Evolutionary conservation across 257 asterid species (phyloP), one percentile per base, ranked within the genome.

Genomic region (Penstemon eatonii): DNA sequence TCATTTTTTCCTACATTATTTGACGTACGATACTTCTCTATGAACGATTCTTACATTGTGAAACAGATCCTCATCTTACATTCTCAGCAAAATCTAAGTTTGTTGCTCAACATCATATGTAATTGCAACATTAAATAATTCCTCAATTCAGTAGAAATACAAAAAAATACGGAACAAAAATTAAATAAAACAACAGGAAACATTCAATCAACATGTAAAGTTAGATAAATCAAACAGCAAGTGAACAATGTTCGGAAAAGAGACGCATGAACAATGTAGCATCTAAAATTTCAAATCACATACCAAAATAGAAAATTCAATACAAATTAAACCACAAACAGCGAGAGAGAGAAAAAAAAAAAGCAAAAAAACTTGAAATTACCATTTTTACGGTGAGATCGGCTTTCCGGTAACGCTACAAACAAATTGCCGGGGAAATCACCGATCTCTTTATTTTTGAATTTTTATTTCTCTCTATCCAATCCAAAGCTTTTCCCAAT

Each of bases 301-400:
- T 41, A 62, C 50, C 5, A 37, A 51, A n/a, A 67, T 8, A 49
- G 43, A 54, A 4, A 71, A 68, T 63, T 39, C 8, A 45, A 52
- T 5, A 39, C 6, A 4, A 58, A 49, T n/a, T 5, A 44, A 36
- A 11, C n/a, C 5, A 0, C 9, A 53, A 52, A 7, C 8, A 3
- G 52, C 4, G 4, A 2, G 8, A 6, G 52, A 3, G 51, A 46
- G n/a, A 4, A 46, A 39, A 42, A 2, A 13, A 15, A 19, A 66
- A 8, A 33, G 12, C 60, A 41, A 41, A 7, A 13, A 25, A 25
- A 25, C 33, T 25, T 25, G 33, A 25, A 46, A 9, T 61, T 75
- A 86, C 89, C 93, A 86, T 86, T 65, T 38, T 73, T 15, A 60
- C 69, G 33, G 72, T 60, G 81, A 83, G 83, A 72, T 75, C 69